Evolutionary conservation across 257 asterid species (phyloP).

Genomic region (Nicotiana attenuata): DNA sequence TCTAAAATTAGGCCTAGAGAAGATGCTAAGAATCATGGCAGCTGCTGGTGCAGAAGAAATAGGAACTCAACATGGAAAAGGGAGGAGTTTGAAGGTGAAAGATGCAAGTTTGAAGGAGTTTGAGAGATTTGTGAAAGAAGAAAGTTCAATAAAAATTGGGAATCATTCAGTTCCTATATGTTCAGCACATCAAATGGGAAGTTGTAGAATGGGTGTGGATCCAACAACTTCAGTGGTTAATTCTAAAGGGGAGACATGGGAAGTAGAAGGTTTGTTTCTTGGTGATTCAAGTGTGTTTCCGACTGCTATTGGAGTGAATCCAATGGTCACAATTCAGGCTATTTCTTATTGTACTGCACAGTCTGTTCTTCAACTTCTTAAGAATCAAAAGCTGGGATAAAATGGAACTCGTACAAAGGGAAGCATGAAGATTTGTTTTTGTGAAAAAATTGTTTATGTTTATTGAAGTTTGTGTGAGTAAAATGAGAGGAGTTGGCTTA

Average conservation of each 20-base stretch:
- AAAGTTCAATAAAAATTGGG: constrained; percentile 42
- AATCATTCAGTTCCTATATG: constrained; percentile 46
- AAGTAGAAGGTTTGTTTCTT: constrained; percentile 57
- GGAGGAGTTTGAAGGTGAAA: constrained; percentile 52
- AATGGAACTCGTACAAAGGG: background rate
- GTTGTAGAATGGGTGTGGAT: constrained; percentile 78
- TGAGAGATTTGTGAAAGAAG: constrained; percentile 59
- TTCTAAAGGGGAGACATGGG: constrained; percentile 76
- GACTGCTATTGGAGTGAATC: constrained; percentile 86
- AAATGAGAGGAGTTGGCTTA: too few species aligned
- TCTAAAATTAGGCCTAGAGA: constrained; percentile 50
- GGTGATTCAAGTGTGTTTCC: constrained; percentile 91
- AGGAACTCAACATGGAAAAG: constrained; percentile 56
- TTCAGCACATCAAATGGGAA: constrained; percentile 98
- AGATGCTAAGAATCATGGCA: constrained; percentile 53
- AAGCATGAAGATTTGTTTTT: background rate
- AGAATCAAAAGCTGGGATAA: background rate
- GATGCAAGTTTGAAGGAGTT: constrained; percentile 32
- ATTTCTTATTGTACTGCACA: constrained; percentile 78
- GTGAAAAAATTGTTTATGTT: background rate
- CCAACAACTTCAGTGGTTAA: constrained; percentile 49
- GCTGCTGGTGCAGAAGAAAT: constrained; percentile 87
- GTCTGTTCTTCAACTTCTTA: constrained; percentile 44
- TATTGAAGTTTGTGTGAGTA: background rate
- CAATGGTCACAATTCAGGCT: constrained; percentile 86